These are phyloP conservation scores for Endoconidiophora polonica DNA, from an alignment of 2,329 filamentous ascomycete genomes.

Conservation along the genomic window DNA sequence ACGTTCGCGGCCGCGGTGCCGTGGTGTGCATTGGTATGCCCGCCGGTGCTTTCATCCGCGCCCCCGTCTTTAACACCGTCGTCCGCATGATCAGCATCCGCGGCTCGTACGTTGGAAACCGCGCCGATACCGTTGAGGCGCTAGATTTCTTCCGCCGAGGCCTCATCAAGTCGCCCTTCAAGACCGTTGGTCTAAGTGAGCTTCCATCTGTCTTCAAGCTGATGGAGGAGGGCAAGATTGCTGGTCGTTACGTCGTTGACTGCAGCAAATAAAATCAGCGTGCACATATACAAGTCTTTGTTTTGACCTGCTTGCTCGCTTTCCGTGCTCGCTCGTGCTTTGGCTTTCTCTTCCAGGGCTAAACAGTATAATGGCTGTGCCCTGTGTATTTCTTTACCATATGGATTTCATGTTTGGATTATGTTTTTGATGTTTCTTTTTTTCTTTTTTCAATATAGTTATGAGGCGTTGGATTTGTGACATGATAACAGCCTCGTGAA, in stretches of 20 bases:
- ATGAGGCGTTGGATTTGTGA: not conserved
- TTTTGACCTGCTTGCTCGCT: not conserved
- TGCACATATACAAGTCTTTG: too few species aligned
- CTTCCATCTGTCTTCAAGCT: constrained; percentile 65
- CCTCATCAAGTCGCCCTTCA: constrained; percentile 73
- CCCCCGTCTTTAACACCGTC: constrained; percentile 80
- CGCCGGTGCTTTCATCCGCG: constrained; percentile 59
- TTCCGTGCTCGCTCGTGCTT: not conserved
- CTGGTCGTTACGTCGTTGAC: constrained; percentile 67
- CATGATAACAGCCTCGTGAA: not conserved
- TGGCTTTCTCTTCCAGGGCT: not conserved
- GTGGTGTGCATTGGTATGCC: constrained; percentile 86
- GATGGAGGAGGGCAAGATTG: constrained; percentile 54
- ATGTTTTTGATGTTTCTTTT: not conserved
- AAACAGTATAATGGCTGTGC: constrained; percentile 3
- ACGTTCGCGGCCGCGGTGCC: constrained; percentile 66
- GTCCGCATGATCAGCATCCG: constrained; percentile 82
- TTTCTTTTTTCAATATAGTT: constrained; percentile 1
- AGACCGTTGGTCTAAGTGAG: constrained; percentile 66
- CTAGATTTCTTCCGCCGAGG: constrained; percentile 78
- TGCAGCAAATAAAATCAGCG: constrained; percentile 37
- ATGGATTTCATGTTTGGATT: not conserved
- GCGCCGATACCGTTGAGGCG: constrained; percentile 73
- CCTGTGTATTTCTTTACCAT: not conserved
- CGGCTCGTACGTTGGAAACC: constrained; percentile 86